phyloP scores from a whole-genome alignment of 2,329 filamentous ascomycete genomes.

The Monascus ruber region DNA sequence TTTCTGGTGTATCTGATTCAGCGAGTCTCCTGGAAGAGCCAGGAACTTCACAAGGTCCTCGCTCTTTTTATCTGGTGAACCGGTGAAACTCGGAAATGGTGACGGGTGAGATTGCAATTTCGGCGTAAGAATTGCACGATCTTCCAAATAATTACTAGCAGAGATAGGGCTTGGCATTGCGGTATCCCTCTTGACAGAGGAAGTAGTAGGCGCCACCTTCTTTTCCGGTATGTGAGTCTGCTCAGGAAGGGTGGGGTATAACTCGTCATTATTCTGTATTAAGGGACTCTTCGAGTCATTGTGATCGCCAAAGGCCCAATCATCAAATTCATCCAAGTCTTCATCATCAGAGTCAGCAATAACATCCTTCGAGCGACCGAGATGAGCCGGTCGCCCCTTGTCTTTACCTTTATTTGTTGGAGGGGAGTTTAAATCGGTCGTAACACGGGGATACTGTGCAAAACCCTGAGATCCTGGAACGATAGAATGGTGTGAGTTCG shows the following conservation, averaged over 20 bases:
- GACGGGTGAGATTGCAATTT: slow-evolving; percentile 6
- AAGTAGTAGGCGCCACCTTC: not conserved
- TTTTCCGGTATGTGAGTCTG: not conserved
- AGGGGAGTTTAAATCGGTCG: slow-evolving; percentile 3
- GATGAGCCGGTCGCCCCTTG: slow-evolving; percentile 2
- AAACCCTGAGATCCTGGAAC: not conserved
- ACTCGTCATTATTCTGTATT: slow-evolving; percentile 11
- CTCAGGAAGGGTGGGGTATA: slow-evolving; percentile 21
- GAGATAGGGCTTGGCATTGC: not conserved
- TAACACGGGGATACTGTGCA: not conserved
- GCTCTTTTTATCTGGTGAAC: slow-evolving; percentile 9
- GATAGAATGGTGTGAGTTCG: slow-evolving; percentile 1
- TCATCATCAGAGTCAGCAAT: slow-evolving; percentile 28
- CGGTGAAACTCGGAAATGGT: slow-evolving; percentile 6
- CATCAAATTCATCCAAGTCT: slow-evolving; percentile 13
- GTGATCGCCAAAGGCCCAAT: slow-evolving; percentile 10
- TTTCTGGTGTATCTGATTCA: slow-evolving; percentile 17
- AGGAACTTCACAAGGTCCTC: slow-evolving; percentile 21
- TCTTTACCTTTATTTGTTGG: slow-evolving; percentile 3
- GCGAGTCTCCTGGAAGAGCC: slow-evolving; percentile 11
- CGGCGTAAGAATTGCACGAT: not conserved
- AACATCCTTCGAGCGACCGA: slow-evolving; percentile 7
- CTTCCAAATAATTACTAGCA: not conserved
- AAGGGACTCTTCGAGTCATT: slow-evolving; percentile 7
- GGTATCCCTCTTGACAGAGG: not conserved